Conservation (phyloP, 352 stramenopile species). For the Phytophthora citricola region DNA sequence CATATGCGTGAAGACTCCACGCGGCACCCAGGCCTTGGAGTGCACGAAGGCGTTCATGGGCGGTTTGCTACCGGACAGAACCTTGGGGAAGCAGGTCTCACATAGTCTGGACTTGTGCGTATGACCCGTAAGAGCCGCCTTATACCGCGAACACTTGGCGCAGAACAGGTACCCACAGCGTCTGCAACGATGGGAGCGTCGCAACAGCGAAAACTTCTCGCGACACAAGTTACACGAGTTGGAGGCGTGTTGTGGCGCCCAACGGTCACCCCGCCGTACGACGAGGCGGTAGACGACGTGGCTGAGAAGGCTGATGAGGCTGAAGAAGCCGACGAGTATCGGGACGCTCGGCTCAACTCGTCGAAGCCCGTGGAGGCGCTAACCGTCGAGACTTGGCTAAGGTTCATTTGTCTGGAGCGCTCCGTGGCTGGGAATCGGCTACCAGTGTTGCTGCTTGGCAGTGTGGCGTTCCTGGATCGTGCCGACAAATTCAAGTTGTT, state of each 20-base stretch:
- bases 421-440: slow-evolving; percentile 39
- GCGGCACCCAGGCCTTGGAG: slow-evolving; percentile 85
- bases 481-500: slow-evolving; percentile 40
- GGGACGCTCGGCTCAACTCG: slow-evolving; percentile 57
- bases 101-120: slow-evolving; percentile 88
- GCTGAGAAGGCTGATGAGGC: slow-evolving; percentile 48
- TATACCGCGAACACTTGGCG: slow-evolving; percentile 84
- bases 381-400: slow-evolving; percentile 48
- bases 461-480: slow-evolving; percentile 19
- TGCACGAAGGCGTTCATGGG: slow-evolving; percentile 89
- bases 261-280: slow-evolving; percentile 59
- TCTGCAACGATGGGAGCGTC: slow-evolving; percentile 82
- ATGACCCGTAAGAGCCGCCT: slow-evolving; percentile 76
- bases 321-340: slow-evolving; percentile 61
- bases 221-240: slow-evolving; percentile 80
- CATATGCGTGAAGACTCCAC: slow-evolving; percentile 89
- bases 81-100: slow-evolving; percentile 87
- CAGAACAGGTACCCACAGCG: slow-evolving; percentile 85
- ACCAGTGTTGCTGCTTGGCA: neutral
- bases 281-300: slow-evolving; percentile 32
- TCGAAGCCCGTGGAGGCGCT: slow-evolving; percentile 48
- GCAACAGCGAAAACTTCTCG: slow-evolving; percentile 85
- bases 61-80: slow-evolving; percentile 71
- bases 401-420: slow-evolving; percentile 55
- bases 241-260: slow-evolving; percentile 73